phyloP scores from a whole-genome alignment of 176 grass and related monocot genomes.

The Alopecurus myosuroides region DNA sequence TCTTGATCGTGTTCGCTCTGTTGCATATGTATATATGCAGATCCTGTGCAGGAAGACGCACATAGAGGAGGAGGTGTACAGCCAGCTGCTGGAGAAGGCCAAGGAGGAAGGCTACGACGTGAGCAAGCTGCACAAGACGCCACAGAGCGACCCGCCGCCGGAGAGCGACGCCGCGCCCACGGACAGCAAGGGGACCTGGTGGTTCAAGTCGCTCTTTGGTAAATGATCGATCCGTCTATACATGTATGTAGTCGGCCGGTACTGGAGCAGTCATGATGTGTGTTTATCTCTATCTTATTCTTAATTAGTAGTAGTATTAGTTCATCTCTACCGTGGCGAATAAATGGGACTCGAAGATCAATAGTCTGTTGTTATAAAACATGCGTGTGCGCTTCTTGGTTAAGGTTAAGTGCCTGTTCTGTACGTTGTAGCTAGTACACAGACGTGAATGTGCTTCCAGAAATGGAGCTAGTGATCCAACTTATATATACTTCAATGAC shows the following conservation, averaged over 20 bases:
- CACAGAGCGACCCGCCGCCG: conserved; percentile 63
- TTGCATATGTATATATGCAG: not conserved
- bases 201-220: conserved; percentile 68
- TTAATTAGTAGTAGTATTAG: not conserved
- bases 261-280: not conserved
- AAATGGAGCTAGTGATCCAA: not conserved
- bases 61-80: conserved; percentile 70
- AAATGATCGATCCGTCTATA: conserved; percentile 35
- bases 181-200: conserved; percentile 53
- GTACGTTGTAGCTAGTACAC: not conserved
- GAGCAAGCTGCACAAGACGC: conserved; percentile 45
- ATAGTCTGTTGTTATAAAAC: not conserved
- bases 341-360: not conserved
- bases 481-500: not conserved
- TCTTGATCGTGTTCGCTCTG: not conserved
- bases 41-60: conserved; percentile 51
- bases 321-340: not conserved
- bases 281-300: not conserved
- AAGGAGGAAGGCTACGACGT: conserved; percentile 50
- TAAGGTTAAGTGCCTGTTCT: not conserved
- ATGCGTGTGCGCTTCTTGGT: not conserved
- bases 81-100: conserved; percentile 53
- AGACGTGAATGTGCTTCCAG: not conserved
- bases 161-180: conserved; percentile 39
- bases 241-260: not conserved